A percentile compares a stretch with the other conserved stretches of the same genome.
phyloP scores from a whole-genome alignment of 176 grass and related monocot genomes.

The Coix lacrymajobi region DNA sequence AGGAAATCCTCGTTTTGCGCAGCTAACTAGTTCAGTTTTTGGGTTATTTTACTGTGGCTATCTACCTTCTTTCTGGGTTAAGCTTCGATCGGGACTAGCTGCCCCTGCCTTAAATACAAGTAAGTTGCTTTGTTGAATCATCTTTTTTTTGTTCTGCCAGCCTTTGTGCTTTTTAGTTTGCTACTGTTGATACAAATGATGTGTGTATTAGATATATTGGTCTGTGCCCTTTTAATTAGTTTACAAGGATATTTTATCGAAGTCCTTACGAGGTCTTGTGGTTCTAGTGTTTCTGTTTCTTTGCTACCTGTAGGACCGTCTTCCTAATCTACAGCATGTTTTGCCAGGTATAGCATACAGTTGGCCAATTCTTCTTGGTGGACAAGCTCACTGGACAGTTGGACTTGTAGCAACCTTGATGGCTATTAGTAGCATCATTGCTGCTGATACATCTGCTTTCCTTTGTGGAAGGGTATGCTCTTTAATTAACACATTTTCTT shows the following conservation, averaged over 20 bases:
- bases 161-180: background rate
- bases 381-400: conserved; percentile 91
- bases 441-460: conserved; percentile 93
- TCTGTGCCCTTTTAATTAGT: background rate
- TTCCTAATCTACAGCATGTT: conserved; percentile 15
- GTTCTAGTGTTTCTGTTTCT: background rate
- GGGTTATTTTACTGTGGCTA: conserved; percentile 98
- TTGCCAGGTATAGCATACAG: conserved; percentile 57
- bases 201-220: background rate
- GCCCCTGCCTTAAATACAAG: conserved; percentile 86
- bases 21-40: conserved; percentile 95
- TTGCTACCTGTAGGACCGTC: background rate
- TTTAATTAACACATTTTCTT: conserved; percentile 6
- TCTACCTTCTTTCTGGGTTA: conserved; percentile 98
- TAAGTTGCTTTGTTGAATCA: conserved; percentile 32
- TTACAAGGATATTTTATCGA: background rate
- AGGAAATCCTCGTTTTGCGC: conserved; percentile 91
- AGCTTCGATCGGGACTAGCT: conserved; percentile 83
- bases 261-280: background rate
- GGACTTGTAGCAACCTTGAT: conserved; percentile 91
- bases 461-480: conserved; percentile 81
- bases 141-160: background rate
- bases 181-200: background rate
- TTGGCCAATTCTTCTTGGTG: conserved; percentile 91
- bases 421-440: conserved; percentile 94